Conservation (phyloP, 2,329 filamentous ascomycete genomes). For the Gaeumannomyces sp. region DNA sequence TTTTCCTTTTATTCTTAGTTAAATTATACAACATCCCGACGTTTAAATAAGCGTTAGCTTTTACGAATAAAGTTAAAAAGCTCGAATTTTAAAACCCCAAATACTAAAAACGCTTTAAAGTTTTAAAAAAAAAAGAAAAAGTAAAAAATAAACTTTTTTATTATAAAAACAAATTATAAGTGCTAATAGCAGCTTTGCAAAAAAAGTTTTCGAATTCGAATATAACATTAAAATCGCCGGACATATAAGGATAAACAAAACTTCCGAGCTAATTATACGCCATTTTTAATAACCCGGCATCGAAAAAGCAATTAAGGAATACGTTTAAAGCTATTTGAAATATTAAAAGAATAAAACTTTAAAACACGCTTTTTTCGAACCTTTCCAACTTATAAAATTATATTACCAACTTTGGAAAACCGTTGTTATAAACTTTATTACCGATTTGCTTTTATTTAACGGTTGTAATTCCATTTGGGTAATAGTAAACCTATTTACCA, state of each 20-base stretch:
- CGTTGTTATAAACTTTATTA: too few species aligned
- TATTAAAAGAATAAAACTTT: neutral
- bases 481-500: neutral
- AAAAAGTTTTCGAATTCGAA: too few species aligned
- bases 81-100: neutral
- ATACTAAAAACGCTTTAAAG: neutral
- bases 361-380: too few species aligned
- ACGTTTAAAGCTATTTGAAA: neutral
- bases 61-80: neutral
- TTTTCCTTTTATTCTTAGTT: neutral
- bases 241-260: neutral
- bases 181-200: too few species aligned
- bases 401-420: too few species aligned
- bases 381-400: too few species aligned
- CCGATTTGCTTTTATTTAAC: too few species aligned
- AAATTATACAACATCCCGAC: neutral
- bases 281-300: neutral
- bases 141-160: neutral
- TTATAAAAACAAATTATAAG: too few species aligned
- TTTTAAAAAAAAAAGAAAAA: neutral
- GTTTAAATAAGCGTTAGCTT: neutral
- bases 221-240: too few species aligned
- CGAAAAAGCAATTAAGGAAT: neutral
- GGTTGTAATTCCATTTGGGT: neutral
- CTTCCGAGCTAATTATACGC: neutral